A percentile compares a stretch with the other conserved stretches of the same genome.
These are phyloP conservation scores for Corrigiola litoralis DNA, from an alignment of 179 eudicot genomes.

Conservation along the genomic window DNA sequence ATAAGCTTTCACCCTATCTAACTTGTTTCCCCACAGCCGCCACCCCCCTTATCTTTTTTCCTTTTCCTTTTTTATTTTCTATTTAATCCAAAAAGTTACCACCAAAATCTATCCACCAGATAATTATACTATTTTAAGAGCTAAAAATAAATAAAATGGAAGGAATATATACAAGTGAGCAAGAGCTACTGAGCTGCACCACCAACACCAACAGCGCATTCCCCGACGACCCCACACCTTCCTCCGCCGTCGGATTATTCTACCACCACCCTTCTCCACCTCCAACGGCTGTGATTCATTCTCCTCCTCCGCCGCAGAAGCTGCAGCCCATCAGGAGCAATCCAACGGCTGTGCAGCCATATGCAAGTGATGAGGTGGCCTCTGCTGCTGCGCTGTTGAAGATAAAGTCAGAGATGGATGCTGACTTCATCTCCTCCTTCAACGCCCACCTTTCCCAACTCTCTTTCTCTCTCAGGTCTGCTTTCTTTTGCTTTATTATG, in stretches of 20 bases:
- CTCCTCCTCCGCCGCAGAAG: conserved; percentile 36
- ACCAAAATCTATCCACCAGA: no score
- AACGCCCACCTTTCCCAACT: conserved; percentile 8
- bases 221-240: conserved; percentile 2
- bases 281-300: background rate
- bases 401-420: conserved; percentile 18
- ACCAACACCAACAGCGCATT: no score
- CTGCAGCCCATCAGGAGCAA: conserved; percentile 51
- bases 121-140: no score
- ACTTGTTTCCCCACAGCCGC: no score
- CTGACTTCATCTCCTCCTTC: conserved; percentile 4
- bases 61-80: no score
- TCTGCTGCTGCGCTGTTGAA: background rate
- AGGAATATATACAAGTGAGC: no score
- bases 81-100: no score
- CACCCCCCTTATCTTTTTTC: no score
- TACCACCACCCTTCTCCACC: background rate
- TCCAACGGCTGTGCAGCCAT: conserved; percentile 27
- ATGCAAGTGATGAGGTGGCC: background rate
- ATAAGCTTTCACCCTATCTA: no score
- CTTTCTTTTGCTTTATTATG: background rate
- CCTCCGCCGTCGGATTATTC: background rate
- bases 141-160: no score
- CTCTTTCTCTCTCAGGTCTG: background rate
- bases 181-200: no score